Evolutionary conservation across 306 rosid genomes (phyloP).

Genomic region (Amphicarpaea edgeworthii): DNA sequence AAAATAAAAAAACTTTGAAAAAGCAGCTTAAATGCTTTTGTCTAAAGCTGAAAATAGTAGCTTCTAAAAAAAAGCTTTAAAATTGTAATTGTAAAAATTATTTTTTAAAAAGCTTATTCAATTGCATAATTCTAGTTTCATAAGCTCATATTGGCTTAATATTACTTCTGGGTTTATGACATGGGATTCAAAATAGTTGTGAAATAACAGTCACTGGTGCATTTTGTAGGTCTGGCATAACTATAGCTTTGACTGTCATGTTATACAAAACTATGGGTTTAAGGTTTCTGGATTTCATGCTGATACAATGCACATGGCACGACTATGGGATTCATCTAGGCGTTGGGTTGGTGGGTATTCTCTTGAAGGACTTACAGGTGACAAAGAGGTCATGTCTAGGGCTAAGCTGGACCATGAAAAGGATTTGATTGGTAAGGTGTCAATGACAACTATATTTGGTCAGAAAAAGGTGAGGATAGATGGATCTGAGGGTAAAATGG

Average conservation of each 20-base stretch:
- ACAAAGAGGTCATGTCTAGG: conserved; percentile 73
- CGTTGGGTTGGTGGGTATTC: conserved; percentile 89
- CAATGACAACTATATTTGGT: conserved; percentile 58
- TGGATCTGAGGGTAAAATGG: conserved; percentile 61
- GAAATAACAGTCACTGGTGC: conserved; percentile 48
- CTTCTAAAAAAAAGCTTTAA: not conserved
- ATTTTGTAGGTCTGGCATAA: conserved; percentile 94
- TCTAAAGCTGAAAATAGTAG: not conserved
- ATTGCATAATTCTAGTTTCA: conserved; percentile 4
- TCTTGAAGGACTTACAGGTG: conserved; percentile 89
- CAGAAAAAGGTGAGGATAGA: conserved; percentile 51
- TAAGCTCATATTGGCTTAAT: conserved; percentile 4
- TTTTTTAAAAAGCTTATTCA: not conserved
- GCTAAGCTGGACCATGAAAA: conserved; percentile 49
- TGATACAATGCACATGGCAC: conserved; percentile 99
- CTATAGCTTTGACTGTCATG: conserved; percentile 95
- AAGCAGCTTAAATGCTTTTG: not conserved
- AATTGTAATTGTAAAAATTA: not conserved
- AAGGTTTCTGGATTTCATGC: conserved; percentile 94
- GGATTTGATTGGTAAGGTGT: conserved; percentile 61
- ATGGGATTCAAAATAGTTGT: conserved; percentile 37
- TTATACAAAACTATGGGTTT: conserved; percentile 90
- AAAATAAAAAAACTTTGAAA: not conserved
- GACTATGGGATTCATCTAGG: conserved; percentile 98
- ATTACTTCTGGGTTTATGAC: not conserved